Evolutionary conservation across 495 filamentous ascomycete species (phyloP), one percentile per base, ranked within the genome.

Genomic region (Parachaetomium inaequale): DNA sequence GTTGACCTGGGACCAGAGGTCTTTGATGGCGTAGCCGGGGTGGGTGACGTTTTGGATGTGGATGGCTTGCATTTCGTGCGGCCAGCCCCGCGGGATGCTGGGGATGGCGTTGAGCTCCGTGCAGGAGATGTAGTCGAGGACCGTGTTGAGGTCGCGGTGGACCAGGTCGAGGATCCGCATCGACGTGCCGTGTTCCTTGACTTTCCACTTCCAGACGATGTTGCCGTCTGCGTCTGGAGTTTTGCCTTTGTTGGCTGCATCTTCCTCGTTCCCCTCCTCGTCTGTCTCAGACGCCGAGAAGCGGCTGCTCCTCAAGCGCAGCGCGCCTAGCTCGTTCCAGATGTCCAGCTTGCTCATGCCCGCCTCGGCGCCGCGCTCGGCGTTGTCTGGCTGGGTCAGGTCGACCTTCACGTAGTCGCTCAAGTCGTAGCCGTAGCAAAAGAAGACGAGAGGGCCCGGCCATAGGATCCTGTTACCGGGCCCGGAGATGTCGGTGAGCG

Each of bases 391-490:
- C 21, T 28, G 19, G 31, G 46, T 11, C 17, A 32, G 46, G 25
- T 42, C 12, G n/a, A 59, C 32, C 21, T 59, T 59, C 46, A 59
- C 23, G 29, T 59, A 59, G 46, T 51, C 36, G 57, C 32, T 52
- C 14, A 59, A 11, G 34, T 40, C 46, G 57, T 59, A 59, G 17
- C 57, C 57, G 46, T 59, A 59, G 1, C 17, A 28, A 17, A 59
- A 59, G 15, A 52, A 50, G 34, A 59, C 11, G 10, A 59, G 10
- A 0, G 57, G 57, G 6, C 57, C 57, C 2, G 46, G 32, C 46
- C 45, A 59, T 3, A 10, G 32, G 4, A 19, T 0, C 7, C 4
- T 15, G 15, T 34, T 15, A 11, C 57, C 32, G 3, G 23, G 19
- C 15, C 15, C 8, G 0, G 21, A 12, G 21, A 19, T 12, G 32